Evolutionary conservation across 441 rosid genomes (phyloP).

Genomic region (Pelargonium australe): DNA sequence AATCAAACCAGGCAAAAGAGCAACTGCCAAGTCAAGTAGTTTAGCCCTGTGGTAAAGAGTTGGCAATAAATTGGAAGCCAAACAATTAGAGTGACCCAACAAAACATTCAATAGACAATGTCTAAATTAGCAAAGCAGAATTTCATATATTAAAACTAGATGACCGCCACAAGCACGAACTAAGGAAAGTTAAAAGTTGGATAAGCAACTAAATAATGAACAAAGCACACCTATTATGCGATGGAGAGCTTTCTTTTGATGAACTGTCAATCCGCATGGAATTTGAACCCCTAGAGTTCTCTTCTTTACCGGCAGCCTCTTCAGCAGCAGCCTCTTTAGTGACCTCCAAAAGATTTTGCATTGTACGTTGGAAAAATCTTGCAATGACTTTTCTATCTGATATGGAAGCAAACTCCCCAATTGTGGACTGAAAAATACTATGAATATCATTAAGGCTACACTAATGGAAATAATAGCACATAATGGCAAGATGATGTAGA

Average conservation of each 20-base stretch:
- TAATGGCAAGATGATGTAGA: neutral
- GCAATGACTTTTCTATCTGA: slow-evolving; percentile 54
- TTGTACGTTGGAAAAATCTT: slow-evolving; percentile 45
- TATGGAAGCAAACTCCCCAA: slow-evolving; percentile 69
- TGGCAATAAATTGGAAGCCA: slow-evolving; percentile 12
- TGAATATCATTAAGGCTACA: slow-evolving; percentile 17
- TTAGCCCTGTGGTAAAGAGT: slow-evolving; percentile 52
- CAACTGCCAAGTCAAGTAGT: slow-evolving; percentile 68
- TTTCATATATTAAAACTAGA: too few species aligned
- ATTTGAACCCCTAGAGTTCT: slow-evolving; percentile 31
- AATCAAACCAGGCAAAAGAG: slow-evolving; percentile 74
- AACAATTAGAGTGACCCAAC: slow-evolving; percentile 1
- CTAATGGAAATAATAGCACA: slow-evolving; percentile 1
- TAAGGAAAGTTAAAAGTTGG: too few species aligned
- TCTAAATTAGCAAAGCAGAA: too few species aligned
- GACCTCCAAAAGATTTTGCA: slow-evolving; percentile 60
- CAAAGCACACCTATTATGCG: neutral
- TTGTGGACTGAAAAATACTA: slow-evolving; percentile 53
- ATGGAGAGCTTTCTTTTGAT: slow-evolving; percentile 34
- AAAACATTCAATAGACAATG: neutral
- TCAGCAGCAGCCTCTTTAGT: slow-evolving; percentile 39
- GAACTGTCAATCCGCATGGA: slow-evolving; percentile 50
- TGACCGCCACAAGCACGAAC: too few species aligned
- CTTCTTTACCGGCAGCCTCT: slow-evolving; percentile 24
- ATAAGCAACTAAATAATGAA: too few species aligned